Evolutionary conservation across 306 rosid species (phyloP).

Genomic region (Quercus aquifolioides): DNA sequence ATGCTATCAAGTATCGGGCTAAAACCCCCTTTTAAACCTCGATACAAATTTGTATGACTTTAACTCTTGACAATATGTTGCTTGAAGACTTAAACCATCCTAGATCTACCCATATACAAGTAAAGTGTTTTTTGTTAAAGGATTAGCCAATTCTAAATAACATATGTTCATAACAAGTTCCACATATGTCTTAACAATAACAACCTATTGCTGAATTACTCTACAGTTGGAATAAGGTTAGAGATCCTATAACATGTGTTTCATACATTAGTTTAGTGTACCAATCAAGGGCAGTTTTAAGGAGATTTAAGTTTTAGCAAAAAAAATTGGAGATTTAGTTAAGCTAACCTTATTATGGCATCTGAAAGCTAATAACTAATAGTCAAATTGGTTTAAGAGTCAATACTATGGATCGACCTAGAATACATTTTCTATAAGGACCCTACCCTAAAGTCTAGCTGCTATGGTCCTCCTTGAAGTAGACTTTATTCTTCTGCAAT

Average conservation of each 20-base stretch:
- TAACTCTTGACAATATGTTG: no score
- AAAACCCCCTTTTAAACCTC: no score
- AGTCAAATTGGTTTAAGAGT: neutral
- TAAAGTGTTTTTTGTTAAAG: no score
- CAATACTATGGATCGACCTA: neutral
- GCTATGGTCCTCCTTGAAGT: neutral
- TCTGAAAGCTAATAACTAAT: neutral
- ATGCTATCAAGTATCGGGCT: accelerated
- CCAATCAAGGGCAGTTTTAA: neutral
- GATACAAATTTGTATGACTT: no score
- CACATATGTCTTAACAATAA: no score
- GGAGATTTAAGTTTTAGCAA: neutral
- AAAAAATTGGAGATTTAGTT: neutral
- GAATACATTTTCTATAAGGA: neutral
- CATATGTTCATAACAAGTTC: no score
- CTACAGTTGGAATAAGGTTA: neutral
- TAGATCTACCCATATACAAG: no score
- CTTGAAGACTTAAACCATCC: no score
- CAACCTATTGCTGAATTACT: neutral
- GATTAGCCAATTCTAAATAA: no score
- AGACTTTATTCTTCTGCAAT: neutral
- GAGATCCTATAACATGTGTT: neutral
- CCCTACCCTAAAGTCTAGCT: neutral
- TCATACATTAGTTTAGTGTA: neutral
- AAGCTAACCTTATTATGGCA: neutral